A percentile compares a stretch with the other conserved stretches of the same genome.
Conservation (phyloP, 1,284 basidiomycete genomes). For the Trametes pubescens region DNA sequence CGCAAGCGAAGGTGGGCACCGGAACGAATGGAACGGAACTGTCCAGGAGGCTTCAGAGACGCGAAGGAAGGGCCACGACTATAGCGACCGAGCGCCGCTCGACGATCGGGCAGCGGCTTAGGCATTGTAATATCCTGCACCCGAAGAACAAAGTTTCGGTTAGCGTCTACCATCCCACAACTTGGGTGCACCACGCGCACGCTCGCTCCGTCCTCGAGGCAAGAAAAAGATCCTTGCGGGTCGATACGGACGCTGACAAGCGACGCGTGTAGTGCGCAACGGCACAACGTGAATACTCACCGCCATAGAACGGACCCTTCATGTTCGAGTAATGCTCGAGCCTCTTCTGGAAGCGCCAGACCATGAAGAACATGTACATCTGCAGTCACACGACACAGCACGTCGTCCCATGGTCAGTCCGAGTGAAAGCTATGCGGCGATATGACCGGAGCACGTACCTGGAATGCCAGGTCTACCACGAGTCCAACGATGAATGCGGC, state of each 20-base stretch:
- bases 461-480: constrained; percentile 72
- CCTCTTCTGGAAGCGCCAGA: constrained; percentile 75
- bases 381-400: constrained; percentile 39
- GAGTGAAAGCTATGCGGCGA: constrained; percentile 9
- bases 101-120: constrained; percentile 29
- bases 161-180: constrained; percentile 28
- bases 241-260: constrained; percentile 18
- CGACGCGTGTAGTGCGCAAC: constrained; percentile 13
- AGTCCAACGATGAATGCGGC: constrained; percentile 73
- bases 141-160: constrained; percentile 32
- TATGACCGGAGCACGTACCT: constrained; percentile 52
- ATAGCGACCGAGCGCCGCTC: constrained; percentile 28
- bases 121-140: constrained; percentile 43
- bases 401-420: constrained; percentile 28
- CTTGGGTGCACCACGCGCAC: constrained; percentile 17
- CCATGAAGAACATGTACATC: constrained; percentile 78
- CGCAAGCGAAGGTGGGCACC: constrained; percentile 19
- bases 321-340: constrained; percentile 71
- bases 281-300: constrained; percentile 48
- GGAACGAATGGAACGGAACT: constrained; percentile 25
- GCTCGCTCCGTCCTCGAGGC: constrained; percentile 24
- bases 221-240: constrained; percentile 7
- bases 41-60: constrained; percentile 25
- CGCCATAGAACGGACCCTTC: constrained; percentile 69
- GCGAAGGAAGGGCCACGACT: constrained; percentile 20